phyloP scores from a whole-genome alignment of 2,329 filamentous ascomycete genomes.

The Fusarium kyushuense region DNA sequence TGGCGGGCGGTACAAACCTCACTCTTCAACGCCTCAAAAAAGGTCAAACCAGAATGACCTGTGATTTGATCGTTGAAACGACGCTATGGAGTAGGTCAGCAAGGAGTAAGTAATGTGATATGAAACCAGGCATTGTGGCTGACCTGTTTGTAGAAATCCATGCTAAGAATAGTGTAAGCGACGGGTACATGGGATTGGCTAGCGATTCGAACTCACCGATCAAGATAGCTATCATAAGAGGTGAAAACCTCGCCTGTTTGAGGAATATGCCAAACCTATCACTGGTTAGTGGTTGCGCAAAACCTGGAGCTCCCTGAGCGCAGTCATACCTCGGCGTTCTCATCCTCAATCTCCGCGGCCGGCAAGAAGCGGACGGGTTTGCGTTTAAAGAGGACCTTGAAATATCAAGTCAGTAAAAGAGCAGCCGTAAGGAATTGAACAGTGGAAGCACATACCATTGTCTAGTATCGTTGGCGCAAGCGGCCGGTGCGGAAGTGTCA shows the following conservation, averaged over 20 bases:
- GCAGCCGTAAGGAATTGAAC: not conserved
- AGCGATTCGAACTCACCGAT: constrained; percentile 69
- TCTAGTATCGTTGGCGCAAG: constrained; percentile 37
- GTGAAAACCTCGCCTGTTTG: constrained; percentile 91
- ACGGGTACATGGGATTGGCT: not conserved
- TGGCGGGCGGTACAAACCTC: constrained; percentile 72
- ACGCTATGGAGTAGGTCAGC: constrained; percentile 63
- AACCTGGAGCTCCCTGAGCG: constrained; percentile 25
- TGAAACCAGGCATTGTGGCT: constrained; percentile 43
- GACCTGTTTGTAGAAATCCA: constrained; percentile 95
- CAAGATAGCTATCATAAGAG: constrained; percentile 88
- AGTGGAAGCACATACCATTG: constrained; percentile 39
- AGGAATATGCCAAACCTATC: constrained; percentile 89
- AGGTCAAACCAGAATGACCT: constrained; percentile 89
- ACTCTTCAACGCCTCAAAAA: constrained; percentile 91
- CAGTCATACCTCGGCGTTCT: constrained; percentile 79
- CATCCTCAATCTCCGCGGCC: constrained; percentile 78
- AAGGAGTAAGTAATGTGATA: constrained; percentile 3
- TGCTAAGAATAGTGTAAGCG: constrained; percentile 61
- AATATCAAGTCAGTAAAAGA: constrained; percentile 21
- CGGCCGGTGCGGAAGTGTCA: constrained; percentile 27
- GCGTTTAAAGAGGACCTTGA: constrained; percentile 91
- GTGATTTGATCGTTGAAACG: constrained; percentile 97
- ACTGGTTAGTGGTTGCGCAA: constrained; percentile 30
- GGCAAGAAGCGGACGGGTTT: constrained; percentile 90